These are phyloP conservation scores for Spatholobus suberectus DNA, from an alignment of 306 rosid genomes.

Conservation along the genomic window DNA sequence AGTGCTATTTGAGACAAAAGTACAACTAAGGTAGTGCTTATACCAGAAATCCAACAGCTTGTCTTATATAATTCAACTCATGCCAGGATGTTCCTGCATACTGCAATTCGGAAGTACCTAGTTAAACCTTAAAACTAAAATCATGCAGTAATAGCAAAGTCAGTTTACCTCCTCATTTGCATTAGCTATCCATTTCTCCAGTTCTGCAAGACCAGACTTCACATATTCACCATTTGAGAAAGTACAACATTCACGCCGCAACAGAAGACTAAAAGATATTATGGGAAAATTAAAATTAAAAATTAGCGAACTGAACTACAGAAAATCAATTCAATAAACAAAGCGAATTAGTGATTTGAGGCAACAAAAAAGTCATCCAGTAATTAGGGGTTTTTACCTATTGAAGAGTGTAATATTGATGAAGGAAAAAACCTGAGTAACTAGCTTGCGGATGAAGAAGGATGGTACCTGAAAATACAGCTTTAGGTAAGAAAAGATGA, in stretches of 20 bases:
- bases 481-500: conserved; percentile 39
- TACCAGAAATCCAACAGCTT: conserved; percentile 96
- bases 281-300: conserved; percentile 7
- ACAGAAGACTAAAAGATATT: conserved; percentile 62
- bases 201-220: conserved; percentile 90
- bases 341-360: background rate
- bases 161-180: conserved; percentile 72
- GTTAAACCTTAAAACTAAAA: conserved; percentile 19
- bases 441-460: conserved; percentile 84
- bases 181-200: conserved; percentile 86
- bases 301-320: background rate
- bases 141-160: background rate
- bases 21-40: background rate
- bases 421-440: conserved; percentile 45
- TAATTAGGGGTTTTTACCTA: conserved; percentile 27
- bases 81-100: conserved; percentile 93
- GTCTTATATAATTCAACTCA: conserved; percentile 81
- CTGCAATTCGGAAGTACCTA: conserved; percentile 50
- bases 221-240: conserved; percentile 94
- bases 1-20: background rate
- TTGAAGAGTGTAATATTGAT: conserved; percentile 35
- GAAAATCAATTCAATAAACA: conserved; percentile 30
- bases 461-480: conserved; percentile 71
- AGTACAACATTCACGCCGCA: conserved; percentile 91
- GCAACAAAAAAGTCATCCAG: background rate